These are phyloP conservation scores for Afroboletus lepidellus DNA, from an alignment of 1,284 basidiomycete species.

Conservation along the genomic window DNA sequence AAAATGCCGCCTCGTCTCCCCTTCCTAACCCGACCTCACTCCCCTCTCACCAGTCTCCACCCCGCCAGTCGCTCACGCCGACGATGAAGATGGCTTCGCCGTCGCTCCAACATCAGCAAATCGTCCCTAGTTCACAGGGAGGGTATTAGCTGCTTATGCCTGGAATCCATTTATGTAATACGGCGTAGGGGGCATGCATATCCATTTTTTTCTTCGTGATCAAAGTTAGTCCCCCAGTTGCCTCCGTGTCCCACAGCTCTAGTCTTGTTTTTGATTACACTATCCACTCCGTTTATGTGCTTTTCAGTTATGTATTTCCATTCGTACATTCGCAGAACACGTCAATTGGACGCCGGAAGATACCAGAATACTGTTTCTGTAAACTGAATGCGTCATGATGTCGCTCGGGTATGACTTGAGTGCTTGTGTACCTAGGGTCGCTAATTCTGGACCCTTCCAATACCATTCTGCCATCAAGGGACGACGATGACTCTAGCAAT, in stretches of 20 bases:
- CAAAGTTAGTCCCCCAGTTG: conserved; percentile 12
- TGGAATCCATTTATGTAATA: conserved; percentile 10
- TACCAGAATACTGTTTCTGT: conserved; percentile 6
- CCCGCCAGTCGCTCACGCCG: conserved; percentile 53
- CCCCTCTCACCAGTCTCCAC: conserved; percentile 48
- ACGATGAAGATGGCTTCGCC: conserved; percentile 57
- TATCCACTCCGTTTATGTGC: conserved; percentile 39
- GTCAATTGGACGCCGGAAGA: conserved; percentile 25
- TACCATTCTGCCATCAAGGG: too few species aligned
- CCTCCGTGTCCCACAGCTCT: conserved; percentile 20
- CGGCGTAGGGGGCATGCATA: conserved; percentile 14
- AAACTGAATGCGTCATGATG: too few species aligned
- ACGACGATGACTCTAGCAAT: too few species aligned
- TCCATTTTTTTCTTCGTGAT: conserved; percentile 10
- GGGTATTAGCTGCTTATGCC: conserved; percentile 36
- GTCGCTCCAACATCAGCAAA: conserved; percentile 61
- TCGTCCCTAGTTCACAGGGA: conserved; percentile 43
- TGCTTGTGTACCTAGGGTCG: too few species aligned
- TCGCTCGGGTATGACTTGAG: too few species aligned
- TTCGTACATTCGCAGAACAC: conserved; percentile 29
- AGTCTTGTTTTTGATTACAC: conserved; percentile 36
- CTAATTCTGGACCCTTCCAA: too few species aligned
- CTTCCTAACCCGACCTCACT: conserved; percentile 43
- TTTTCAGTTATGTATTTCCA: conserved; percentile 39
- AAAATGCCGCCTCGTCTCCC: conserved; percentile 49